Evolutionary conservation across 805 yeast species (phyloP), one percentile per base, ranked within the genome.

Genomic region (Monosporozyma solicola): DNA sequence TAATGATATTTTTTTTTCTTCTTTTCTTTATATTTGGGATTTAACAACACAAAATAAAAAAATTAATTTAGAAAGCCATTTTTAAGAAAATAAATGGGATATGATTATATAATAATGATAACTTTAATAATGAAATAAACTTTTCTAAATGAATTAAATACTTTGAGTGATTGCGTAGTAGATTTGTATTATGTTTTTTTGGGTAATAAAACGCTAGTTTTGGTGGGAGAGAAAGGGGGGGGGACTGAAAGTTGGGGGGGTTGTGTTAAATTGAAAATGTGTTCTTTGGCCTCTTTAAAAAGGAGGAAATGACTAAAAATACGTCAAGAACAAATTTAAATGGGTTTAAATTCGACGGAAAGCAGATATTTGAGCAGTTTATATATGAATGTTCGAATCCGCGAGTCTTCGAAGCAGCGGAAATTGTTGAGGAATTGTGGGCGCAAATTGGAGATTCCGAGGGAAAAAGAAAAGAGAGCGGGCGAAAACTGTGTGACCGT

Each of bases 41-140:
- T 45, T n/a, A 45, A 45, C 32, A 45, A 29, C 20, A 45, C 32
- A 45, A 45, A 20, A 29, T 45, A 29, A 45, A 29, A 43, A 29
- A 45, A n/a, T 29, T n/a, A 25, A 29, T 60, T 60, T 60, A 61
- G 63, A 54, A 60, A 59, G 63, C 58, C 65, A 61, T 61, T 57
- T 58, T 60, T 49, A 53, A 46, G 52, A n/a, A 29, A 45, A 35
- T 15, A 35, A 35, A 35, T 13, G 37, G 24, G 37, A 22, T n/a
- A 45, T 45, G 31, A 45, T 45, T 3, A 29, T 45, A 15, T 45
- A 9, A 9, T 41, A 22, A 22, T 20, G 20, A 41, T 45, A 45
- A 45, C n/a, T 45, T 31, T 47, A 48, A 47, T 51, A 41, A 48
- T 50, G 13, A 35, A 49, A 50, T 45, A 50, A 48, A 41, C 48